A percentile compares a stretch with the other conserved stretches of the same genome.
Evolutionary conservation across 2,329 filamentous ascomycete species (phyloP).

Genomic region (Clarireedia hainanense): DNA sequence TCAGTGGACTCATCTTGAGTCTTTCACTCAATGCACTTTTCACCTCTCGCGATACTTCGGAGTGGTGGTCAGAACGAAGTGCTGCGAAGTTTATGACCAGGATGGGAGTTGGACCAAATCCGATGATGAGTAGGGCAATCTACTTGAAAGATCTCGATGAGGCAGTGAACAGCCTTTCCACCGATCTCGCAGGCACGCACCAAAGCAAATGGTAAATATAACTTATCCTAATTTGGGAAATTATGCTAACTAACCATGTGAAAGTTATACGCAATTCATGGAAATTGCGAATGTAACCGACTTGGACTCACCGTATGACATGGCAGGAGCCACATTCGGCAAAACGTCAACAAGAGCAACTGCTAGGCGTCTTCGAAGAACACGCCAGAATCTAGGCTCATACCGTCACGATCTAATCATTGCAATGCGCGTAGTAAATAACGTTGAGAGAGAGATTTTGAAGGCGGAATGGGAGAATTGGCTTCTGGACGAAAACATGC

Average conservation of each 20-base stretch:
- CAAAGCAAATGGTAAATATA: conserved; percentile 43
- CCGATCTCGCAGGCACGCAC: conserved; percentile 13
- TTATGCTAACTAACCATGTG: conserved; percentile 11
- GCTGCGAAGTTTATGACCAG: conserved; percentile 74
- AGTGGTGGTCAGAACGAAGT: conserved; percentile 80
- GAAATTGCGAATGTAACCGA: conserved; percentile 50
- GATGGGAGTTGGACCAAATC: conserved; percentile 71
- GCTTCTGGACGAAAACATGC: conserved; percentile 68
- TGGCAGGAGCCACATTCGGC: conserved; percentile 40
- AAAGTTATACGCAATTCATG: conserved; percentile 53
- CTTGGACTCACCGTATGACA: conserved; percentile 48
- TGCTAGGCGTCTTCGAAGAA: conserved; percentile 60
- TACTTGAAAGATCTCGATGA: conserved; percentile 76
- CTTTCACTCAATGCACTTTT: conserved; percentile 66
- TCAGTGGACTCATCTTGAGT: conserved; percentile 62
- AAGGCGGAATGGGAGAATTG: conserved; percentile 90
- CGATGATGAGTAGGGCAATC: conserved; percentile 76
- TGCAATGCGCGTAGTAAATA: conserved; percentile 83
- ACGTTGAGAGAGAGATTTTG: conserved; percentile 78
- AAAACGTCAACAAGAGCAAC: conserved; percentile 44
- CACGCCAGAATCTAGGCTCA: conserved; percentile 72
- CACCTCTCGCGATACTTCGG: conserved; percentile 62
- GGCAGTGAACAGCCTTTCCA: conserved; percentile 32
- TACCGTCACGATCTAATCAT: conserved; percentile 89
- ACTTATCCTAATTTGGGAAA: background rate